Evolutionary conservation across 805 yeast species (phyloP).

Genomic region (Wickerhamiella occidentalis): DNA sequence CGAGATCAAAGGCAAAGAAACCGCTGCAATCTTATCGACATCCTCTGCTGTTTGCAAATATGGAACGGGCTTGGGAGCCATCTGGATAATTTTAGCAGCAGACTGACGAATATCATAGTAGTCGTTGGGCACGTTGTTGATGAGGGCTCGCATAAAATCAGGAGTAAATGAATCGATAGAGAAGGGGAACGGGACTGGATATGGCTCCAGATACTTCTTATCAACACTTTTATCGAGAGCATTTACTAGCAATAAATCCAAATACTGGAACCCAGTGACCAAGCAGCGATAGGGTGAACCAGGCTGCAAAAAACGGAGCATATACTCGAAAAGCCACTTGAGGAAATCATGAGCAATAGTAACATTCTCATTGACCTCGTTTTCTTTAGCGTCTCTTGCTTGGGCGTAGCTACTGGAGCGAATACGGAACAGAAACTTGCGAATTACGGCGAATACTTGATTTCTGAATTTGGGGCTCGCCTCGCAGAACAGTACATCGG

Average conservation of each 20-base stretch:
- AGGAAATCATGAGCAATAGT: constrained; percentile 33
- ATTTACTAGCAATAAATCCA: constrained; percentile 37
- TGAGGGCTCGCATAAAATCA: constrained; percentile 36
- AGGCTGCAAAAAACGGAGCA: constrained; percentile 37
- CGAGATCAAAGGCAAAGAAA: constrained; percentile 23
- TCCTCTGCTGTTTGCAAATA: constrained; percentile 18
- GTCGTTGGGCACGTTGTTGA: constrained; percentile 54
- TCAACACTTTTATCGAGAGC: constrained; percentile 44
- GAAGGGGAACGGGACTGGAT: constrained; percentile 40
- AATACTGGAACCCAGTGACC: constrained; percentile 38
- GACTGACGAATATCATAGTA: constrained; percentile 62
- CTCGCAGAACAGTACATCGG: constrained; percentile 49
- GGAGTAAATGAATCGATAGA: constrained; percentile 33
- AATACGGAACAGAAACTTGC: constrained; percentile 50
- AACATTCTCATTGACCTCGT: constrained; percentile 8
- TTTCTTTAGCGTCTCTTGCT: constrained; percentile 33
- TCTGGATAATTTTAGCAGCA: constrained; percentile 37
- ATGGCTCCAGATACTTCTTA: constrained; percentile 30
- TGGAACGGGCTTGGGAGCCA: constrained; percentile 32
- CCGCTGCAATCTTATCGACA: constrained; percentile 23
- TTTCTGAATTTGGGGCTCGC: constrained; percentile 56
- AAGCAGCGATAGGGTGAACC: constrained; percentile 46
- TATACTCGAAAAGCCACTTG: constrained; percentile 29
- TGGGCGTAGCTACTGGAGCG: constrained; percentile 56
- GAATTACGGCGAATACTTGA: constrained; percentile 47